These are phyloP conservation scores for Tetrapisispora iriomotensis DNA, from an alignment of 805 yeast genomes.

Conservation along the genomic window DNA sequence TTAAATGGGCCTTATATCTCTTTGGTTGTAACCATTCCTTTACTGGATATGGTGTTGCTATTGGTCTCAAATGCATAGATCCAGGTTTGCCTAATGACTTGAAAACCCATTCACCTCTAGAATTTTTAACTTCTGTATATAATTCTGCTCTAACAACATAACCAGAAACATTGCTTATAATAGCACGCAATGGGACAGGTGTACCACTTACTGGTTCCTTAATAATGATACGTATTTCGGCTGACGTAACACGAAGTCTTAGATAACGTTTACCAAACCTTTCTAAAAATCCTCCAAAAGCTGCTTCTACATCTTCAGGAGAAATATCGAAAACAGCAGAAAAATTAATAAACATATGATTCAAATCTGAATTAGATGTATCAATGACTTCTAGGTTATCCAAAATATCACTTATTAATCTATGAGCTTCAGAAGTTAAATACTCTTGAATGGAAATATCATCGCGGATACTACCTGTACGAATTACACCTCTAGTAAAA, in stretches of 20 bases:
- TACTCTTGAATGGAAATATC: constrained; percentile 90
- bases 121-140: constrained; percentile 87
- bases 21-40: constrained; percentile 98
- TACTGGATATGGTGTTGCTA: constrained; percentile 92
- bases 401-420: constrained; percentile 90
- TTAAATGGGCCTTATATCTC: constrained; percentile 94
- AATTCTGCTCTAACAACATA: constrained; percentile 93
- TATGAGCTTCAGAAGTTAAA: constrained; percentile 89
- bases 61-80: constrained; percentile 92
- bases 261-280: constrained; percentile 95
- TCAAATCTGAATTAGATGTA: constrained; percentile 88
- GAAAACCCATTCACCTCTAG: constrained; percentile 94
- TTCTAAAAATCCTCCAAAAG: constrained; percentile 95
- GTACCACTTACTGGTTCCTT: constrained; percentile 79
- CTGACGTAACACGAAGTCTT: constrained; percentile 94
- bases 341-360: constrained; percentile 94
- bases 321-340: constrained; percentile 90
- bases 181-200: constrained; percentile 93
- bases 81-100: constrained; percentile 93
- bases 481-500: constrained; percentile 93
- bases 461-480: constrained; percentile 91
- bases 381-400: constrained; percentile 93
- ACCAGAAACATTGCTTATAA: constrained; percentile 93
- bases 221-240: constrained; percentile 94
- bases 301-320: constrained; percentile 94